Conservation (phyloP, 768 basidiomycete genomes). For the Rhodotorula kratochvilovae region DNA sequence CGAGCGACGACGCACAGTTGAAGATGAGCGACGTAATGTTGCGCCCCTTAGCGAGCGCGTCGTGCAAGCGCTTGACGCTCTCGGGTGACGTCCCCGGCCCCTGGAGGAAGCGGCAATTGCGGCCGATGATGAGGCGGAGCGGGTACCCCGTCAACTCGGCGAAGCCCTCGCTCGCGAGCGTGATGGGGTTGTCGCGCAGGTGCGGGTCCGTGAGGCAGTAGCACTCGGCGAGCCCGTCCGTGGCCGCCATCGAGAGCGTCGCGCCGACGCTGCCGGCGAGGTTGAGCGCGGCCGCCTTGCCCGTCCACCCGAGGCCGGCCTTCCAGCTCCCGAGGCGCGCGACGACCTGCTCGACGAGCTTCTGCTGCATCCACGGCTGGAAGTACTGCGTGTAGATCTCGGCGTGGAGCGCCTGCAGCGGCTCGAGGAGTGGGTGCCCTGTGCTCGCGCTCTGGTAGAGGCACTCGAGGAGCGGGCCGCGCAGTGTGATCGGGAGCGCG, state of each 20-base stretch:
- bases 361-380: conserved; percentile 17
- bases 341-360: conserved; percentile 11
- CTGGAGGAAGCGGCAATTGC: conserved; percentile 37
- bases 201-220: conserved; percentile 26
- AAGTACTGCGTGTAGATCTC: conserved; percentile 4
- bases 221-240: conserved; percentile 12
- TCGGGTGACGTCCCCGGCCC: conserved; percentile 28
- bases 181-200: conserved; percentile 24
- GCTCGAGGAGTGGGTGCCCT: background rate
- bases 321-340: conserved; percentile 8
- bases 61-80: conserved; percentile 3
- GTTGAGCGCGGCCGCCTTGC: background rate
- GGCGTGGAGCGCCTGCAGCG: conserved; percentile 12
- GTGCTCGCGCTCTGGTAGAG: background rate
- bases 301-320: background rate
- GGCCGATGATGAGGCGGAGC: conserved; percentile 14
- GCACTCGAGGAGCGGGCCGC: conserved; percentile 21
- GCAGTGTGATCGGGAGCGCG: conserved; percentile 25
- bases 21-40: conserved; percentile 22
- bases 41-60: conserved; percentile 14
- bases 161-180: conserved; percentile 26
- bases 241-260: background rate
- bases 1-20: conserved; percentile 22
- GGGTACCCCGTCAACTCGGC: conserved; percentile 19
- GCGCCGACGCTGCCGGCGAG: background rate